Base-by-base conservation (phyloP, 129 eudicot genomes). In the Flaveria robusta region DNA sequence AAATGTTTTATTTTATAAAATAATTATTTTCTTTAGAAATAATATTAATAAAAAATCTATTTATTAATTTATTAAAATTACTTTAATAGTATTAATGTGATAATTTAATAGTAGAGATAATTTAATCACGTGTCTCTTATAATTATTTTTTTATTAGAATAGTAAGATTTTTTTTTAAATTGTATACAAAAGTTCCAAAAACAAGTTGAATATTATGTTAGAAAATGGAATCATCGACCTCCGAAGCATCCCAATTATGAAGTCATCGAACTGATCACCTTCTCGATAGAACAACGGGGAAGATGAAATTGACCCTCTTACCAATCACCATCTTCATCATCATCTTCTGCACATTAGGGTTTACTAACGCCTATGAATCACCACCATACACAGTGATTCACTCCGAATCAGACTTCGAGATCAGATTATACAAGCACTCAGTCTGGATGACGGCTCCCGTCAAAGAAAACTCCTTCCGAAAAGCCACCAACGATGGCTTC, bases 371-470 rank as follows among this genome's bases (percentile, higher is more conserved):
- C 23, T 77, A 49, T 10, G 97, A 91, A 80, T 91, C 97, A 52
- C 97, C 97, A 18, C 77, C 81, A 63, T 91, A 82, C 79, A 82
- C 88, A 3, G 87, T 86, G n/a, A 46, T 91, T 41, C 94, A 91
- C 81, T 37, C 85, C 34, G 94, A 91, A 81, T 91, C 97, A 20
- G 92, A 85, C 11, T 88, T 88, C 58, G 97, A 91, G 83, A 79
- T 91, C 77, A 86, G 97, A 77, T 74, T 79, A n/a, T 91, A 86
- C 75, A 72, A 70, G 5, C 82, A 84, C 3, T 79, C 97, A 0
- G 85, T 72, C 70, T 91, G 93, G 97, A 91, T 91, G 97, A 77
- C 85, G 11, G 93, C 97, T 20, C 88, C 86, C 6, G 83, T 77
- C 73, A 78, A 86, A n/a, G 84, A 84, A 9, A 83, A 75, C 12